Evolutionary conservation across 2,329 filamentous ascomycete genomes (phyloP).

Genomic region (Ceratocystis cubensis): DNA sequence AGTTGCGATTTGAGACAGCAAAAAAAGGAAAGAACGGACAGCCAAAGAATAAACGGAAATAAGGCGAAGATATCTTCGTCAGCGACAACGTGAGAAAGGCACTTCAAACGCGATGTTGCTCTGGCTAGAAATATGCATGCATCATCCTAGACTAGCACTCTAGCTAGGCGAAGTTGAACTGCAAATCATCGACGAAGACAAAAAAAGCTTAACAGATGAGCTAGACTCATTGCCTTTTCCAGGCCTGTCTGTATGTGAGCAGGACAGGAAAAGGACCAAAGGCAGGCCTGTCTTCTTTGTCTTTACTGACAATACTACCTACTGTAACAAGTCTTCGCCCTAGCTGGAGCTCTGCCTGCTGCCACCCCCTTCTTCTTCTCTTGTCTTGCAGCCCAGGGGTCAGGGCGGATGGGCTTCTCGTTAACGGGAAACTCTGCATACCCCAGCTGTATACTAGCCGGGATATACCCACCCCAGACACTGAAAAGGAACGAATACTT

Average conservation of each 20-base stretch:
- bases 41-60: no score
- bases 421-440: background rate
- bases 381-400: background rate
- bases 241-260: no score
- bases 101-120: no score
- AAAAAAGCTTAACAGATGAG: background rate
- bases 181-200: background rate
- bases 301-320: no score
- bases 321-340: background rate
- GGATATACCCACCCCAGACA: constrained; percentile 3
- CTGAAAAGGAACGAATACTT: constrained; percentile 4
- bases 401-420: background rate
- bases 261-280: no score
- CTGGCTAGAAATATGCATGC: no score
- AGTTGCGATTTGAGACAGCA: background rate
- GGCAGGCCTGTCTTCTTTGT: no score
- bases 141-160: no score
- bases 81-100: no score
- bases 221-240: background rate
- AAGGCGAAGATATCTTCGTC: no score
- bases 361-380: background rate
- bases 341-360: background rate
- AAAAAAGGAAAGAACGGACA: no score
- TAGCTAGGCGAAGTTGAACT: background rate
- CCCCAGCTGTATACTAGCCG: background rate